Evolutionary conservation across 352 stramenopile genomes (phyloP), one percentile per base, ranked within the genome.

Genomic region (Thraustochytrium striatum): DNA sequence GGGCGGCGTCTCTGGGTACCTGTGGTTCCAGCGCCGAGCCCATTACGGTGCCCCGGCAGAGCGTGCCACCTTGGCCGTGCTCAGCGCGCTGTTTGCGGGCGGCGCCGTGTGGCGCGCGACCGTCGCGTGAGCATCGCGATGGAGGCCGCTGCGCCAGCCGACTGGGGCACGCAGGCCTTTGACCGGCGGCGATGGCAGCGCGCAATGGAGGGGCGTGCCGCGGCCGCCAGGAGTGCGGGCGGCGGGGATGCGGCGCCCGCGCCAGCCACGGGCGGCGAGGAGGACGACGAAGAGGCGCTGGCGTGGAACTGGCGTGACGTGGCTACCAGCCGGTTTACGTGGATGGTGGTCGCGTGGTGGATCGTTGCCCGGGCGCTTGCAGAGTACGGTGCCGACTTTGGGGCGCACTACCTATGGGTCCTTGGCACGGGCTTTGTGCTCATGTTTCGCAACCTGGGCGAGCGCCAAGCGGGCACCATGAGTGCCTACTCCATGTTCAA

Each of bases 401-500:
- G 65, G 5, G 44, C 32, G 0, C 30, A 65, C 1, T 75, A 62
- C 47, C 13, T 75, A 8, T 75, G 52, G 13, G 65, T 75, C 0
- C 35, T 75, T 0, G 39, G 16, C 11, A 75, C 44, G 16, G 44
- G 58, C 19, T 3, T 75, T 0, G 30, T 75, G 5, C 30, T 7
- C 35, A 75, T 75, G 43, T 62, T 55, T 30, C 25, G 43, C n/a
- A 75, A 75, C 2, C 50, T 75, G 1, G 65, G 52, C 30, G 5
- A 30, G 7, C 65, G 65, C 5, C 44, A 30, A 21, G 44, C 43
- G 47, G 65, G 65, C 8, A 61, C 39, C 5, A 13, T 75, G 28
- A 75, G 65, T 43, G 65, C 25, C 16, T 75, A 61, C 25, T 58
- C 65, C 11, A 9, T 75, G 7, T 61, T 75, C 65, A 75, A 75